A percentile compares a stretch with the other conserved stretches of the same genome.
These are phyloP conservation scores for Pichia californica DNA, from an alignment of 805 yeast species.

Conservation along the genomic window DNA sequence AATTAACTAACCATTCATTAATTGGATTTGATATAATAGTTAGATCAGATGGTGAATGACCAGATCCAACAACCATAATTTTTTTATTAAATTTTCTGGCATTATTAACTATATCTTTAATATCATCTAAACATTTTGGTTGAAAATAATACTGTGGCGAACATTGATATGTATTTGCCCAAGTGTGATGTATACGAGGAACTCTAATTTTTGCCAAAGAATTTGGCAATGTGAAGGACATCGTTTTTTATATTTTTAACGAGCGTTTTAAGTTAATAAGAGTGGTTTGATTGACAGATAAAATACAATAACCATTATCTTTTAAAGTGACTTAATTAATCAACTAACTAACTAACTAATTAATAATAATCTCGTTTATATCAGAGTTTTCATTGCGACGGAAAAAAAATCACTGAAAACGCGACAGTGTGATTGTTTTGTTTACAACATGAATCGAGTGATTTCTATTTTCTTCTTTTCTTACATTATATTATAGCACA, in stretches of 20 bases:
- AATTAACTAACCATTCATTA: conserved; percentile 80
- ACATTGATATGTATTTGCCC: conserved; percentile 89
- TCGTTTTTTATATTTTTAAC: no score
- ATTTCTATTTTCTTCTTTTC: no score
- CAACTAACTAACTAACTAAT: no score
- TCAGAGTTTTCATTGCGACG: no score
- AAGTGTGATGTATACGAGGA: conserved; percentile 51
- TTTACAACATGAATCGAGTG: no score
- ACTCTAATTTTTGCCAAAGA: conserved; percentile 28
- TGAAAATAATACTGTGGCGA: conserved; percentile 74
- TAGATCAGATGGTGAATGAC: conserved; percentile 90
- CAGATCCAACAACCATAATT: conserved; percentile 81
- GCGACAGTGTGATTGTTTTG: no score
- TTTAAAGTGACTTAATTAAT: no score
- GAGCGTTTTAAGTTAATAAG: no score
- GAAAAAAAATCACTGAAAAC: not conserved
- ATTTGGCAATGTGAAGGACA: conserved; percentile 20
- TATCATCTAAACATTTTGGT: conserved; percentile 66
- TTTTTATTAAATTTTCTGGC: conserved; percentile 60
- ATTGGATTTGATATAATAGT: conserved; percentile 55
- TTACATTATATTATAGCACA: not conserved
- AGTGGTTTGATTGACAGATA: no score
- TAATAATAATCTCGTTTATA: no score
- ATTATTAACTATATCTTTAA: conserved; percentile 54
- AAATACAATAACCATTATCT: no score